Conservation (phyloP, 164 flowering plant species). For the Magnolia changhungtana region DNA sequence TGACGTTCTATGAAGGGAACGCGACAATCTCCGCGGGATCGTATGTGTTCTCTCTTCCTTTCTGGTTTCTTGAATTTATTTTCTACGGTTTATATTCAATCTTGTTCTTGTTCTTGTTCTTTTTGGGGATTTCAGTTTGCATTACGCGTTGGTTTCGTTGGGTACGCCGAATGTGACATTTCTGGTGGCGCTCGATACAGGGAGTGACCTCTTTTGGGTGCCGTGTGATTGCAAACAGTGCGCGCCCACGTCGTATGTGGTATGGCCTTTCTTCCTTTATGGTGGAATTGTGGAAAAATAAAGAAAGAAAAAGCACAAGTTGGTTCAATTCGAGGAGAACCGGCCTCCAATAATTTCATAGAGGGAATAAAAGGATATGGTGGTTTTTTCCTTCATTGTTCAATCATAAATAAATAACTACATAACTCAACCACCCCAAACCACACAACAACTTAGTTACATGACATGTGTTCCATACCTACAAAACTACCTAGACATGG, state of each 20-base stretch:
- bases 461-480: too few relatives aligned
- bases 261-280: conserved; percentile 18
- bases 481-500: too few relatives aligned
- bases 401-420: too few relatives aligned
- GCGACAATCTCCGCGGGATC: conserved; percentile 53
- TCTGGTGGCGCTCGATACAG: conserved; percentile 91
- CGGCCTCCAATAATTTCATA: too few relatives aligned
- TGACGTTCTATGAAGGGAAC: conserved; percentile 56
- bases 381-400: too few relatives aligned
- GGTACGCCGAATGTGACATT: conserved; percentile 71
- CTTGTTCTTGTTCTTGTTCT: not conserved
- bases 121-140: conserved; percentile 52
- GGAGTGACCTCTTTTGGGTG: conserved; percentile 86
- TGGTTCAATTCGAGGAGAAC: too few relatives aligned
- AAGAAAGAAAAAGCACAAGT: too few relatives aligned
- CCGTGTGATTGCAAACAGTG: conserved; percentile 78
- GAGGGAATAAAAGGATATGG: too few relatives aligned
- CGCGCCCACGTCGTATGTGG: conserved; percentile 15
- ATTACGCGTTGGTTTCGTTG: conserved; percentile 66
- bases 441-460: too few relatives aligned
- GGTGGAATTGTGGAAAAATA: too few relatives aligned
- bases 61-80: not conserved
- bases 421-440: too few relatives aligned
- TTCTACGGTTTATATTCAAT: not conserved
- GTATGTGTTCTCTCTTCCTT: conserved; percentile 32